A percentile compares a stretch with the other conserved stretches of the same genome.
These are phyloP conservation scores for Pseudogymnoascus pannorum DNA, from an alignment of 2,329 filamentous ascomycete species.

Conservation along the genomic window DNA sequence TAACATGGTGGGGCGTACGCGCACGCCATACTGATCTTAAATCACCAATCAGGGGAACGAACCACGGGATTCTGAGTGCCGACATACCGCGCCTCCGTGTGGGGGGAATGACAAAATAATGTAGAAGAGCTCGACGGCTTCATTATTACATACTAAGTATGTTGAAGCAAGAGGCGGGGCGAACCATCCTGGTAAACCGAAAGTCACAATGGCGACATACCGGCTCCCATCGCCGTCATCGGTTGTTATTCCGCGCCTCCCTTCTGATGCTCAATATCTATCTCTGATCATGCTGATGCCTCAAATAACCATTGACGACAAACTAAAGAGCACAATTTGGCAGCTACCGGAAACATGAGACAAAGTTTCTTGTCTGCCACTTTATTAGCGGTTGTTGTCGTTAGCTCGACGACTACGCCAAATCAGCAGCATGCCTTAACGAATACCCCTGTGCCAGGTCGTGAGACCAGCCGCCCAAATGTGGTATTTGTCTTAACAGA, in stretches of 20 bases:
- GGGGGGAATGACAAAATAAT: background rate
- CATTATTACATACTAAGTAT: background rate
- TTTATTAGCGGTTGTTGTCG: constrained; percentile 8
- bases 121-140: background rate
- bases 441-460: background rate
- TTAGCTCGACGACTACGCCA: constrained; percentile 14
- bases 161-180: background rate
- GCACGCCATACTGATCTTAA: background rate
- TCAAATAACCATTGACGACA: background rate
- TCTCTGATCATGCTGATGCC: background rate
- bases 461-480: constrained; percentile 35
- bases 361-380: constrained; percentile 14
- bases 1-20: background rate
- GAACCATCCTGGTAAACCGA: background rate
- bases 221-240: background rate
- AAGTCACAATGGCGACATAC: background rate
- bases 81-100: background rate
- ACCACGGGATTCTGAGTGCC: background rate
- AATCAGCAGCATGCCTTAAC: constrained; percentile 11
- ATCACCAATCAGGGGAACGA: background rate
- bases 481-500: constrained; percentile 58
- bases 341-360: background rate
- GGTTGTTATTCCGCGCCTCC: background rate
- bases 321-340: background rate
- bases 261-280: background rate